A percentile compares a stretch with the other conserved stretches of the same genome.
Evolutionary conservation across 2,329 filamentous ascomycete genomes (phyloP).

Genomic region (Fusarium sp.): DNA sequence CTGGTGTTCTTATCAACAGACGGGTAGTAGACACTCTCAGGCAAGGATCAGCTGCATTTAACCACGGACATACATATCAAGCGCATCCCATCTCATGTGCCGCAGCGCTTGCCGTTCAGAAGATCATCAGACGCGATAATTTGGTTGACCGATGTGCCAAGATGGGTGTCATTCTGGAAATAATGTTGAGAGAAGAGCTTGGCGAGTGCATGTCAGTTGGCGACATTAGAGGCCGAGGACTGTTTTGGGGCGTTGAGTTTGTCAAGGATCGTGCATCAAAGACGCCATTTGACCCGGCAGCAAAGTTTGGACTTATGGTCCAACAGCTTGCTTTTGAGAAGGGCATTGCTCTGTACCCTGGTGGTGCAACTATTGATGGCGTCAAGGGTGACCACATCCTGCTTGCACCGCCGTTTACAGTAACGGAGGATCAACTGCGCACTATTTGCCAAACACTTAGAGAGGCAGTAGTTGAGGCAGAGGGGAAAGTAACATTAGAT

Average conservation of each 20-base stretch:
- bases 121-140: conserved; percentile 66
- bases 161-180: conserved; percentile 57
- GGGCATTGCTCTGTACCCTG: conserved; percentile 68
- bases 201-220: background rate
- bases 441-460: conserved; percentile 23
- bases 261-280: conserved; percentile 52
- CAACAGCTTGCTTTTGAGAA: conserved; percentile 49
- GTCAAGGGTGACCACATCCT: conserved; percentile 75
- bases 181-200: background rate
- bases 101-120: conserved; percentile 72
- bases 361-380: conserved; percentile 70
- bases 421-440: conserved; percentile 54
- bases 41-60: conserved; percentile 51
- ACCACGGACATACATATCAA: conserved; percentile 72
- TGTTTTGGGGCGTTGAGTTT: conserved; percentile 63
- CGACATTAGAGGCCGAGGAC: conserved; percentile 25
- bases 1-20: conserved; percentile 68
- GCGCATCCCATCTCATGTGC: conserved; percentile 70
- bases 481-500: background rate
- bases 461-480: conserved; percentile 28
- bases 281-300: conserved; percentile 49
- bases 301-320: conserved; percentile 47
- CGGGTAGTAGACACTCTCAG: conserved; percentile 60
- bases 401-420: conserved; percentile 74
- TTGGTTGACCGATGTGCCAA: conserved; percentile 68